Base-by-base conservation (phyloP, 192 early-diverging fungal genomes). In the Spizellomyces punctatus region DNA sequence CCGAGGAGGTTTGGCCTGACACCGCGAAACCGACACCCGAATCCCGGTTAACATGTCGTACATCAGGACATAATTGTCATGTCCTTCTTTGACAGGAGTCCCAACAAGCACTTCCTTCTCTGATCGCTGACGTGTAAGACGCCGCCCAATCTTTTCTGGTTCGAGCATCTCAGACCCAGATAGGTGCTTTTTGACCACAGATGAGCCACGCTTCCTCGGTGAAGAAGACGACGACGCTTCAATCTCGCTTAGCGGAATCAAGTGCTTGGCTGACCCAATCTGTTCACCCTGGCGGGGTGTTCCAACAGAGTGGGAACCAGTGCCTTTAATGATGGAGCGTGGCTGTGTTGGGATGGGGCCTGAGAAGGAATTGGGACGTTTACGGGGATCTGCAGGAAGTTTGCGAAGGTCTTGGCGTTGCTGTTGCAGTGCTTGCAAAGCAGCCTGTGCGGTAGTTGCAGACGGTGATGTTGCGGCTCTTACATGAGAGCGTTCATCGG, bases 31-130 rank as follows among this genome's bases (percentile, higher is more conserved):
- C 14, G 91, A 90, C 17, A 96, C 90, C 17, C 96, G 87, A 73
- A 98, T 96, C 10, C 96, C 95, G 0, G 94, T 99, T 41, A 99
- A 83, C 96, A 99, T 99, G 69, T 98, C 95, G 83, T 95, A 98
- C 96, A 99, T 99, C 12, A 98, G 84, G 60, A 94, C 89, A 74
- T 96, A 99, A 79, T 99, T 97, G 14, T 85, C 90, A 78, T 99
- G 96, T n/a, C 91, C 94, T 62, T 96, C 94, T 27, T 90, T 90
- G 49, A 99, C 94, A 46, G 89, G 89, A 0, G 95, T 97, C 21
- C 95, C 96, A 44, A 91, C 81, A 8, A 86, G 50, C 4, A 87
- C 84, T 58, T 85, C 81, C 56, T 75, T 61, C 27, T 79, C 82
- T 0, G 71, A 67, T 19, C 62, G 45, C 55, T 78, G 76, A 10